Evolutionary conservation across 202 grass and related monocot species (phyloP).

Genomic region (Hordeum pubiflorum): DNA sequence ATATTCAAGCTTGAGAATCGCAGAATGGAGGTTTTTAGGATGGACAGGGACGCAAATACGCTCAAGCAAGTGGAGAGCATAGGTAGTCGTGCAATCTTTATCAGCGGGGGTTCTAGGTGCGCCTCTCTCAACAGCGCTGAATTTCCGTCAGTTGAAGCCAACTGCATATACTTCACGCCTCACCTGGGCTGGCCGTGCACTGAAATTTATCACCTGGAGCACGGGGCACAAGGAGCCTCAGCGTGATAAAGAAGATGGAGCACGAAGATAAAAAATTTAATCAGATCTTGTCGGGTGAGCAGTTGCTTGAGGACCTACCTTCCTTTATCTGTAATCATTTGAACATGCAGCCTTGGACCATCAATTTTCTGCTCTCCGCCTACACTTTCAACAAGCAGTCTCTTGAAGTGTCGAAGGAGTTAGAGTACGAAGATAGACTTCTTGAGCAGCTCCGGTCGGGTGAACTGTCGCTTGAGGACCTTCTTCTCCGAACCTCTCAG

Average conservation of each 20-base stretch:
- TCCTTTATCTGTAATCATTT: neutral
- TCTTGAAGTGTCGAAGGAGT: neutral
- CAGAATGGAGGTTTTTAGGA: neutral
- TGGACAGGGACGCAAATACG: neutral
- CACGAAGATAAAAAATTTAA: rapidly evolving
- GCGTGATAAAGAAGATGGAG: neutral
- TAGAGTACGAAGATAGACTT: neutral
- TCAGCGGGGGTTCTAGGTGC: neutral
- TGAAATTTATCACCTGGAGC: neutral
- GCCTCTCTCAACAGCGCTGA: neutral
- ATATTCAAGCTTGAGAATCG: neutral
- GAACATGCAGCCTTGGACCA: neutral
- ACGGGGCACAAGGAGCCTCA: neutral
- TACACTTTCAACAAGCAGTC: neutral
- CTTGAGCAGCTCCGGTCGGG: neutral
- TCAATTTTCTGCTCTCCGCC: neutral
- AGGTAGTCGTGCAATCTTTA: neutral
- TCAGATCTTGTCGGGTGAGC: neutral
- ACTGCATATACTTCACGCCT: neutral
- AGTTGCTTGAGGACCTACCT: neutral
- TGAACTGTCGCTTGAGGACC: neutral
- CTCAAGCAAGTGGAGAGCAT: neutral
- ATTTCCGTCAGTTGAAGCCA: neutral
- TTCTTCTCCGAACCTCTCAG: neutral
- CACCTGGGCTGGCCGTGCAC: neutral